A percentile compares a stretch with the other conserved stretches of the same genome.
Evolutionary conservation across 2,329 filamentous ascomycete species (phyloP).

Genomic region (Cladosporium velox): DNA sequence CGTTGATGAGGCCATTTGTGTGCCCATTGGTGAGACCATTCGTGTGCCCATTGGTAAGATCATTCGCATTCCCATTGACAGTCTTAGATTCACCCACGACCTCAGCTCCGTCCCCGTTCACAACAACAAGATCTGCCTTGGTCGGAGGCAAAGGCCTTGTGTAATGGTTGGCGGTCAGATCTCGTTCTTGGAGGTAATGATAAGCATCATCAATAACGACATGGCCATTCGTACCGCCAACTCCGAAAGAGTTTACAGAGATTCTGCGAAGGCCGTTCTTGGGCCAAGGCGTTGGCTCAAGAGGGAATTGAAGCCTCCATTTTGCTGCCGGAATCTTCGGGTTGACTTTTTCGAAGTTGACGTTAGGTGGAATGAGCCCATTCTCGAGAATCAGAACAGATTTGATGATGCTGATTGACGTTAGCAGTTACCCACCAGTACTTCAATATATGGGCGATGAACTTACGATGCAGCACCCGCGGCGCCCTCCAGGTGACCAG

Average conservation of each 20-base stretch:
- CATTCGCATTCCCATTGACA: neutral
- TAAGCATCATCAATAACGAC: conserved; percentile 29
- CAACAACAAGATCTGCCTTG: neutral
- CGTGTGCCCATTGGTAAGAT: neutral
- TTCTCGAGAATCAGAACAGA: conserved; percentile 29
- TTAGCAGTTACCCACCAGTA: neutral
- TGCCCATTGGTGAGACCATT: neutral
- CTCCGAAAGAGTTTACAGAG: conserved; percentile 31
- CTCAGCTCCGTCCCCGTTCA: neutral
- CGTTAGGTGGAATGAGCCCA: conserved; percentile 30
- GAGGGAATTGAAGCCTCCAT: conserved; percentile 26
- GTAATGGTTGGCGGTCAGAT: neutral
- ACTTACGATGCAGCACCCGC: conserved; percentile 20
- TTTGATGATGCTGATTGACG: conserved; percentile 19
- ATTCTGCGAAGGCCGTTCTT: conserved; percentile 23
- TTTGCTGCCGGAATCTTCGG: conserved; percentile 32
- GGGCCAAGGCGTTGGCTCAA: conserved; percentile 34
- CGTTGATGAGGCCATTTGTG: neutral
- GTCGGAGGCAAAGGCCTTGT: neutral
- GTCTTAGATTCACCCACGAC: neutral
- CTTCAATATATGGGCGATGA: neutral
- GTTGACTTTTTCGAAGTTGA: conserved; percentile 30
- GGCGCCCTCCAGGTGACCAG: conserved; percentile 26
- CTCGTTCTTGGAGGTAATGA: neutral
- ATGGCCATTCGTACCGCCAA: conserved; percentile 35